These are phyloP conservation scores for Phylloporus scabripes DNA, from an alignment of 768 basidiomycete species.

Conservation along the genomic window DNA sequence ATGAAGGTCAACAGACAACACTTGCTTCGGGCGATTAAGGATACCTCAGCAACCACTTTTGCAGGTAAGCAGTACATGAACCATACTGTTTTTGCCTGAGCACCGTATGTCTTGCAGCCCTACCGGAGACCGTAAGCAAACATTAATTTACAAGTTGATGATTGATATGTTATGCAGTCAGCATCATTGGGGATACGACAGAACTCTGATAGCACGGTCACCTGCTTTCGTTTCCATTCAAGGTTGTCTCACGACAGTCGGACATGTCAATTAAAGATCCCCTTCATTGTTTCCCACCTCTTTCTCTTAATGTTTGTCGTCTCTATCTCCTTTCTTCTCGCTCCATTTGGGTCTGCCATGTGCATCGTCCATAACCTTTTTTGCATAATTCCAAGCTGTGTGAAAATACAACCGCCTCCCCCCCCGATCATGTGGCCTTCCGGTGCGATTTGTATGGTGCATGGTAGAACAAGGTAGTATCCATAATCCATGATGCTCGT, in stretches of 20 bases:
- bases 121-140: constrained; percentile 15
- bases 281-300: neutral
- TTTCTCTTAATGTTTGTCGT: neutral
- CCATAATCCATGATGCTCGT: no score
- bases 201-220: neutral
- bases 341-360: neutral
- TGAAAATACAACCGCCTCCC: neutral
- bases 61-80: constrained; percentile 9
- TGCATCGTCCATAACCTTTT: no score
- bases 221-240: neutral
- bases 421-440: no score
- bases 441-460: no score
- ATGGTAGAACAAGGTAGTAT: no score
- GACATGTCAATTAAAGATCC: neutral
- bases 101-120: constrained; percentile 2
- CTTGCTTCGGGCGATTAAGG: constrained; percentile 11
- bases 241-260: neutral
- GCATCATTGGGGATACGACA: neutral
- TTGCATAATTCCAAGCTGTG: no score
- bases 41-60: constrained; percentile 18
- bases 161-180: constrained; percentile 13
- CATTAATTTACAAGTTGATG: neutral
- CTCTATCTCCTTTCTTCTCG: neutral
- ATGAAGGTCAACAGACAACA: neutral
- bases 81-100: neutral